Evolutionary conservation across 2,329 filamentous ascomycete species (phyloP), one percentile per base, ranked within the genome.

Genomic region (Knufia fluminis): DNA sequence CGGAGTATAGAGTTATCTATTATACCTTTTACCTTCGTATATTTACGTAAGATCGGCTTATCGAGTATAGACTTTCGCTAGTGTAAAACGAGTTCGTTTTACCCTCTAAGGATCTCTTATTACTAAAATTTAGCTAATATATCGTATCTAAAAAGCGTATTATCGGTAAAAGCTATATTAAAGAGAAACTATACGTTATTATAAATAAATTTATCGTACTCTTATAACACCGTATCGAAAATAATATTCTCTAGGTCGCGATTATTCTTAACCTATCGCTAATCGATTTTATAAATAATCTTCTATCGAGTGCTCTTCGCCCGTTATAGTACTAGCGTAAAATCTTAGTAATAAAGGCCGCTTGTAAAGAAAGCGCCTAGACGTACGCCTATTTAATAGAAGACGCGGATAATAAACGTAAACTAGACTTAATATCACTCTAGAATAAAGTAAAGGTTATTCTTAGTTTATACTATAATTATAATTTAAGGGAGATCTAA

Each of bases 251-350:
- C 45, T 14, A 50, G 52, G 28, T 56, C 54, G 20, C 52, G 49
- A 23, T 55, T 57, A 24, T 52, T 53, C 47, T 55, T 57, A 14
- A 55, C 53, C 40, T 16, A 57, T 6, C 54, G 48, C 44, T 57
- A 39, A 32, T 52, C 45, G 26, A 55, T 23, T 40, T 53, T 57
- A 36, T 52, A 53, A 31, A 56, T 46, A n/a, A 51, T 12, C 26
- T 49, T 53, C 53, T 39, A 55, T 19, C 20, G 20, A 16, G 48
- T 32, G 20, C 39, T 38, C 39, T 42, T 9, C 28, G 36, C 40
- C 22, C 50, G 50, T 41, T 52, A 42, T 32, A 54, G 40, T 24
- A 52, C 28, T 3, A 54, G 50, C 2, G 49, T 36, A 41, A 54
- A 33, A 35, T 54, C 50, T 44, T 35, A 3, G 22, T 48, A 48